These are phyloP conservation scores for Phytophthora fragariae DNA, from an alignment of 352 stramenopile genomes.

Conservation along the genomic window DNA sequence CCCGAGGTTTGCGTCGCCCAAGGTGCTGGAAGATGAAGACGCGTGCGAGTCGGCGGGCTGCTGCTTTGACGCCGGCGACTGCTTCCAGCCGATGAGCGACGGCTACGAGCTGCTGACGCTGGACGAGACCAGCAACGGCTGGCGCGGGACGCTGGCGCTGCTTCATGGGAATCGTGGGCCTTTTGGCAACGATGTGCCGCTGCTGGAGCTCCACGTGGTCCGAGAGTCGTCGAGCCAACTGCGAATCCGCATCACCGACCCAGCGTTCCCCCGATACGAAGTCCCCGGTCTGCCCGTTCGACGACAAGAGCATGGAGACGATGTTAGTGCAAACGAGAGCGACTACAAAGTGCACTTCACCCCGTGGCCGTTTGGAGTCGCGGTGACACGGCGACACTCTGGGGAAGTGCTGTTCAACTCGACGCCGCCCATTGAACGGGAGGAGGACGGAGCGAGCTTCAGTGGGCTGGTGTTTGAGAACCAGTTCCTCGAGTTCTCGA, in stretches of 20 bases:
- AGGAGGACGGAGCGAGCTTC: slow-evolving; percentile 39
- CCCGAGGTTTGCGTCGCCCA: slow-evolving; percentile 55
- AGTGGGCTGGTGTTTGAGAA: slow-evolving; percentile 85
- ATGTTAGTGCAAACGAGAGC: slow-evolving; percentile 6
- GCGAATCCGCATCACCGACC: slow-evolving; percentile 86
- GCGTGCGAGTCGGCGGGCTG: slow-evolving; percentile 68
- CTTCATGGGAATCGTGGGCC: slow-evolving; percentile 54
- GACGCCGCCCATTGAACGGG: slow-evolving; percentile 57
- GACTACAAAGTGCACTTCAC: slow-evolving; percentile 73
- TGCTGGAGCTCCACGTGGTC: slow-evolving; percentile 72
- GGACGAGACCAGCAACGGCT: slow-evolving; percentile 59
- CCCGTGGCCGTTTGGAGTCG: slow-evolving; percentile 73
- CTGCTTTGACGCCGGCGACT: slow-evolving; percentile 71
- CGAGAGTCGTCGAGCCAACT: slow-evolving; percentile 56
- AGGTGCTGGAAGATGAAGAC: slow-evolving; percentile 36
- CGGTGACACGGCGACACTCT: slow-evolving; percentile 60
- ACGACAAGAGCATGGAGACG: slow-evolving; percentile 2
- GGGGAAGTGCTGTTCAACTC: slow-evolving; percentile 88
- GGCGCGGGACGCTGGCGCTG: slow-evolving; percentile 63
- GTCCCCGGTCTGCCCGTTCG: slow-evolving; percentile 50
- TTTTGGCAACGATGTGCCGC: slow-evolving; percentile 80
- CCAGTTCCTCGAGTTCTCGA: slow-evolving; percentile 90
- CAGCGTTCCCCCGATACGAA: slow-evolving; percentile 76
- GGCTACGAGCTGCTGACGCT: slow-evolving; percentile 77
- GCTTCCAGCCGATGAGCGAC: slow-evolving; percentile 75